phyloP scores from a whole-genome alignment of 2,329 filamentous ascomycete species.

The Aspergillus fructus region DNA sequence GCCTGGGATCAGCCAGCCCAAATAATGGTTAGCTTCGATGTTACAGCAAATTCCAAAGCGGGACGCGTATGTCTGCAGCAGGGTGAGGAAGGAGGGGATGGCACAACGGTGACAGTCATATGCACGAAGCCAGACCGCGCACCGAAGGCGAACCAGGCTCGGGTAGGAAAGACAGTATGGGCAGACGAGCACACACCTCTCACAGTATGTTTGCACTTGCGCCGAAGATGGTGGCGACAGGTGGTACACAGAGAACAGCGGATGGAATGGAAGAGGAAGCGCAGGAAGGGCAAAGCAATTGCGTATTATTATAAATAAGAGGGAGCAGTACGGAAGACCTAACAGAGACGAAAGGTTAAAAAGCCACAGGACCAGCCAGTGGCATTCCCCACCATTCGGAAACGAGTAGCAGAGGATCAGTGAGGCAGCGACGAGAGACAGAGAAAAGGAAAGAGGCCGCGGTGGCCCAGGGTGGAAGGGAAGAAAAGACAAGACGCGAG shows the following conservation, averaged over 20 bases:
- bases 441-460: not conserved
- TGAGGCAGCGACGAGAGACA: slow-evolving; percentile 11
- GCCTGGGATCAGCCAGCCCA: slow-evolving; percentile 11
- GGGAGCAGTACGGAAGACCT: not conserved
- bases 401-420: slow-evolving; percentile 3
- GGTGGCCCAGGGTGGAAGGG: not conserved
- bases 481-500: slow-evolving; percentile 12
- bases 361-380: slow-evolving; percentile 27
- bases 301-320: slow-evolving; percentile 9
- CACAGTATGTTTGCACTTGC: slow-evolving; percentile 13
- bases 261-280: not conserved
- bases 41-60: slow-evolving; percentile 14
- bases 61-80: slow-evolving; percentile 22
- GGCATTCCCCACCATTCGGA: slow-evolving; percentile 18
- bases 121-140: slow-evolving; percentile 20
- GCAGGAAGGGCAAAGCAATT: slow-evolving; percentile 10
- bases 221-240: slow-evolving; percentile 1
- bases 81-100: slow-evolving; percentile 11
- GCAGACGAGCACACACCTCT: slow-evolving; percentile 10
- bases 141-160: not conserved
- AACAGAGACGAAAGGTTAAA: slow-evolving; percentile 14
- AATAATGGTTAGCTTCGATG: slow-evolving; percentile 12
- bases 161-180: slow-evolving; percentile 3
- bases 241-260: slow-evolving; percentile 5
- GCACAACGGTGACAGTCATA: slow-evolving; percentile 20